Percentiles rank a stretch among this genome's conserved stretches.
Conservation (phyloP, 441 rosid species). For the Jatropha podagrica region DNA sequence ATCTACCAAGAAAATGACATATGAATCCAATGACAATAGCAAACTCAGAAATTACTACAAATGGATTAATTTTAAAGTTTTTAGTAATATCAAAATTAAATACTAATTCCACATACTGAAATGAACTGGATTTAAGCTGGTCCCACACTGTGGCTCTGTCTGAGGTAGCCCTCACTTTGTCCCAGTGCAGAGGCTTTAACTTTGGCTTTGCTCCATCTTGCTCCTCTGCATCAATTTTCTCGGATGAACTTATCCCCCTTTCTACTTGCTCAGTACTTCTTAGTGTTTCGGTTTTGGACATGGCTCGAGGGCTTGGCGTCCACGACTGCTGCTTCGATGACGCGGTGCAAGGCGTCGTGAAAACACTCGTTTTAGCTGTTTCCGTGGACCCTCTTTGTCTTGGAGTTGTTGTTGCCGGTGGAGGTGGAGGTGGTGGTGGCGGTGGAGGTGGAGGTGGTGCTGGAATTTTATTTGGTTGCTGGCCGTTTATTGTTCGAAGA, state of each 20-base stretch:
- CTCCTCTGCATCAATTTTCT: slow-evolving; percentile 58
- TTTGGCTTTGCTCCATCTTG: slow-evolving; percentile 73
- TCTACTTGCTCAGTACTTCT: slow-evolving; percentile 39
- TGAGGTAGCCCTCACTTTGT: slow-evolving; percentile 95
- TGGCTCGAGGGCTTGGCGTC: slow-evolving; percentile 46
- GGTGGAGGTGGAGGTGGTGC: slow-evolving; percentile 61
- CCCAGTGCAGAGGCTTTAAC: slow-evolving; percentile 95
- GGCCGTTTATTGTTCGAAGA: slow-evolving; percentile 58
- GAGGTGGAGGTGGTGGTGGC: slow-evolving; percentile 54
- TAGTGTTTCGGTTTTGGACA: slow-evolving; percentile 26
- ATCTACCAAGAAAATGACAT: slow-evolving; percentile 40
- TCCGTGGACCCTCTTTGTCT: slow-evolving; percentile 36
- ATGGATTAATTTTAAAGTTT: background rate
- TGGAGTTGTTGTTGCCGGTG: slow-evolving; percentile 25
- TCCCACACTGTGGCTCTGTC: slow-evolving; percentile 99
- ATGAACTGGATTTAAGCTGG: slow-evolving; percentile 89
- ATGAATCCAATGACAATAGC: slow-evolving; percentile 7
- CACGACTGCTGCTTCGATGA: slow-evolving; percentile 35
- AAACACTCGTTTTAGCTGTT: slow-evolving; percentile 28
- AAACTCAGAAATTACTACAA: slow-evolving; percentile 1
- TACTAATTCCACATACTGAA: slow-evolving; percentile 61
- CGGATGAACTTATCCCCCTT: slow-evolving; percentile 38
- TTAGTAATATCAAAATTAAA: background rate
- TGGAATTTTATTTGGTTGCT: slow-evolving; percentile 30
- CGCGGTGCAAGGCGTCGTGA: slow-evolving; percentile 29